phyloP scores from a whole-genome alignment of 192 early-diverging fungal genomes.

The Lobosporangium transversale region DNA sequence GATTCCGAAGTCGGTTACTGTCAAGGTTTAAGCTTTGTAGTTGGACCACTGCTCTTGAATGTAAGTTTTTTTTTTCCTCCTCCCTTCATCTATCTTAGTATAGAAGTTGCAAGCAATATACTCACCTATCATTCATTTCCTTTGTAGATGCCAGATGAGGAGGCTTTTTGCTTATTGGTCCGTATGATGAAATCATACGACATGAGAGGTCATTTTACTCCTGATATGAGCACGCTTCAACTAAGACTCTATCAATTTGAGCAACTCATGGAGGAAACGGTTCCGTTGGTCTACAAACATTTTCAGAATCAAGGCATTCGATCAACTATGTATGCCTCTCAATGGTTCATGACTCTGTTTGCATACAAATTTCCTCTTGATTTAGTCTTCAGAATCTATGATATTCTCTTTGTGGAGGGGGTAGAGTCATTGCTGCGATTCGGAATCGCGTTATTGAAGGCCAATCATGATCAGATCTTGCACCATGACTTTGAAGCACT shows the following conservation, averaged over 20 bases:
- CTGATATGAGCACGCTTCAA: constrained; percentile 89
- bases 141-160: constrained; percentile 95
- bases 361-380: constrained; percentile 98
- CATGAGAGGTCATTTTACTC: constrained; percentile 90
- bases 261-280: constrained; percentile 79
- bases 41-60: constrained; percentile 91
- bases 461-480: constrained; percentile 82
- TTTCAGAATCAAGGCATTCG: constrained; percentile 84
- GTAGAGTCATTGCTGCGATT: constrained; percentile 88
- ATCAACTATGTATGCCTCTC: constrained; percentile 95
- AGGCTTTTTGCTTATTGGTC: constrained; percentile 94
- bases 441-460: constrained; percentile 86
- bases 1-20: constrained; percentile 97
- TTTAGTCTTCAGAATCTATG: constrained; percentile 90
- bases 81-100: too few relatives aligned
- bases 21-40: constrained; percentile 96
- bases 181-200: constrained; percentile 89
- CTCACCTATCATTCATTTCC: too few relatives aligned
- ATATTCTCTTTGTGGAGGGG: constrained; percentile 94
- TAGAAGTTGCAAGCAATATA: too few relatives aligned
- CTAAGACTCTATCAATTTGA: constrained; percentile 92
- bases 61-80: too few relatives aligned
- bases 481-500: constrained; percentile 88
- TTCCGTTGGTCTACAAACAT: constrained; percentile 84
- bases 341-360: constrained; percentile 99